Percentiles rank a stretch among this genome's conserved stretches.
Conservation (phyloP, 176 grass and related monocot genomes). For the Oryza officinalis region DNA sequence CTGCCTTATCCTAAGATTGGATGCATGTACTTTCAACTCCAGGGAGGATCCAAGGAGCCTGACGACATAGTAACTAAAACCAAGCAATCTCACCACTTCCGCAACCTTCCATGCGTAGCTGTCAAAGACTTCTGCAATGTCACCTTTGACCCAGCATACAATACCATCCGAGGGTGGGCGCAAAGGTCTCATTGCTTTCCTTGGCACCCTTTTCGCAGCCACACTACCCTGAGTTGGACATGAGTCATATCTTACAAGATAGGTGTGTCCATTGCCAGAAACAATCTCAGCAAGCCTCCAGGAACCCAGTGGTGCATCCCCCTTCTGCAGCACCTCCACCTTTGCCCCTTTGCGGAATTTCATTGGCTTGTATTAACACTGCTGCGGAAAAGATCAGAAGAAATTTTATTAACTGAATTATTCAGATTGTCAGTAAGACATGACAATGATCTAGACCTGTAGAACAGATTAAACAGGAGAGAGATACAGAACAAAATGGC, state of each 20-base stretch:
- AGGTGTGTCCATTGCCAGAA: conserved; percentile 73
- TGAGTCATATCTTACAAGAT: conserved; percentile 57
- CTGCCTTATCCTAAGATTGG: conserved; percentile 52
- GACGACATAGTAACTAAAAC: conserved; percentile 50
- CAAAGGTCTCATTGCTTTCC: conserved; percentile 62
- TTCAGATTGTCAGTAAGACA: background rate
- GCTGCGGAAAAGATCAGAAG: background rate
- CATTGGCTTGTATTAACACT: conserved; percentile 37
- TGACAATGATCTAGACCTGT: conserved; percentile 3
- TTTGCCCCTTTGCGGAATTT: conserved; percentile 64
- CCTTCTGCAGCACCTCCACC: conserved; percentile 64
- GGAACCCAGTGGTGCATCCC: conserved; percentile 48
- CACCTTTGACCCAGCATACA: conserved; percentile 46
- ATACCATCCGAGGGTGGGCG: conserved; percentile 21
- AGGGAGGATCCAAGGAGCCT: conserved; percentile 57
- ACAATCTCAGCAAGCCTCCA: conserved; percentile 73
- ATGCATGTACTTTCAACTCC: conserved; percentile 51
- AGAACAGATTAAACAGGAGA: conserved; percentile 5
- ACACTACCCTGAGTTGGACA: background rate
- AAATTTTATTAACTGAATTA: conserved; percentile 30
- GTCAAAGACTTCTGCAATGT: conserved; percentile 68
- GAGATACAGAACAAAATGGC: background rate
- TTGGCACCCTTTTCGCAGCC: conserved; percentile 58
- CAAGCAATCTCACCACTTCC: conserved; percentile 47
- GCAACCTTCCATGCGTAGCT: conserved; percentile 76